Base-by-base conservation (phyloP, 495 filamentous ascomycete species). In the Cercophora scortea region DNA sequence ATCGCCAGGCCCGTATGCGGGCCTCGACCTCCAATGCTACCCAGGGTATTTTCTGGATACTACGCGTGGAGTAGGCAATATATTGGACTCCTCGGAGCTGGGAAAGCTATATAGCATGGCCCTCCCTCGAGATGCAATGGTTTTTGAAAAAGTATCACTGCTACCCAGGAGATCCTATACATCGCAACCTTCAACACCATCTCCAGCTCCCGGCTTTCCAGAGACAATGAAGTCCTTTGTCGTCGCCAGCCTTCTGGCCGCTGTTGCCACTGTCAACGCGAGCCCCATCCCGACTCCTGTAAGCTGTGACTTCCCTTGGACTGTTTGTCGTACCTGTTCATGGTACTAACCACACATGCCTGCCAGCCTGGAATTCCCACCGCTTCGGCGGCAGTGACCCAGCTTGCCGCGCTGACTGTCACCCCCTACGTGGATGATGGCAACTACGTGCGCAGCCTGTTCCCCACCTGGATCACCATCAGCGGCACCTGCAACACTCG, bases 401-500 rank as follows among this genome's bases (percentile, higher is more conserved):
- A 78, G 52, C 77, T 89, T 12, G 72, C 73, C 1, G 61, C 50
- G 3, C 61, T 89, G 15, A 79, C 76, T 1, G 78, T 83, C 12
- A 71, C 75, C 9, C 64, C 79, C 3, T 68, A 75, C 44, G 73
- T 70, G 17, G 72, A 82, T 32, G 71, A 76, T 45, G 71, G 71
- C 47, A 73, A 60, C 1, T 89, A 89, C 58, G 47, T 68, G 36
- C 82, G 86, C 17, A 76, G 76, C 53, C 64, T 82, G 17, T 89
- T 89, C 68, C 83, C 83, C 5, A 76, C 79, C 57, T 89, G 86
- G 86, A 79, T 73, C 49, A 83, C 77, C 15, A 78, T 81, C 61
- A 68, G 56, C 46, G 85, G 85, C 0, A 70, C 63, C 6, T 88
- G 84, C 72, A 76, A 85, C 57, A 79, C 73, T 41, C 64, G 65